phyloP scores from a whole-genome alignment of 768 basidiomycete species.

The Cantharellus cinnabarinus region DNA sequence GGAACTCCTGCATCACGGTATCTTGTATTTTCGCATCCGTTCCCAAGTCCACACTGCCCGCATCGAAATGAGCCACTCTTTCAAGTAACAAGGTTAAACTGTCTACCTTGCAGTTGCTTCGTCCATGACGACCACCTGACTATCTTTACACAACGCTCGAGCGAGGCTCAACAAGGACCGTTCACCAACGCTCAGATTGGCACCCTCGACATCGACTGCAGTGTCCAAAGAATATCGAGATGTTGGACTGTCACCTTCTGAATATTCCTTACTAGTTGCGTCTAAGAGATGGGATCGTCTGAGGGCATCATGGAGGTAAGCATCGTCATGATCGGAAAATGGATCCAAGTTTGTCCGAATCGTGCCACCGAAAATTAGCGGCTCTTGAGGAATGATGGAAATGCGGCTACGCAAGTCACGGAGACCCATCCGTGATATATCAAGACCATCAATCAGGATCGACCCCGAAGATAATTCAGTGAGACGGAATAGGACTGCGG shows the following conservation, averaged over 20 bases:
- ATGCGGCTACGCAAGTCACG: not conserved
- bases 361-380: slow-evolving; percentile 22
- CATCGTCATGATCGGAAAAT: slow-evolving; percentile 32
- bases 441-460: slow-evolving; percentile 3
- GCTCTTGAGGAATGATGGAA: slow-evolving; percentile 4
- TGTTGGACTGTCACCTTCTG: not conserved
- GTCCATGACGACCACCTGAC: slow-evolving; percentile 23
- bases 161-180: slow-evolving; percentile 4
- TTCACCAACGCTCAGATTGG: slow-evolving; percentile 14
- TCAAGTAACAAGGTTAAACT: not conserved
- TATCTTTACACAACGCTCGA: slow-evolving; percentile 25
- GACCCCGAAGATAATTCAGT: slow-evolving; percentile 2
- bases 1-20: slow-evolving; percentile 17
- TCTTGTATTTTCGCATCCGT: slow-evolving; percentile 19
- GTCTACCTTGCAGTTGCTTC: slow-evolving; percentile 16
- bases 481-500: slow-evolving; percentile 3
- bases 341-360: slow-evolving; percentile 83
- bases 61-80: not conserved
- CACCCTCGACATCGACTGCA: slow-evolving; percentile 23
- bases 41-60: slow-evolving; percentile 15
- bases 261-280: not conserved
- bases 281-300: slow-evolving; percentile 20
- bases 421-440: slow-evolving; percentile 3
- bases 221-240: slow-evolving; percentile 22
- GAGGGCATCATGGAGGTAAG: slow-evolving; percentile 36